Evolutionary conservation across 108 stramenopile species (phyloP).

Genomic region (Cyclotella atomus): DNA sequence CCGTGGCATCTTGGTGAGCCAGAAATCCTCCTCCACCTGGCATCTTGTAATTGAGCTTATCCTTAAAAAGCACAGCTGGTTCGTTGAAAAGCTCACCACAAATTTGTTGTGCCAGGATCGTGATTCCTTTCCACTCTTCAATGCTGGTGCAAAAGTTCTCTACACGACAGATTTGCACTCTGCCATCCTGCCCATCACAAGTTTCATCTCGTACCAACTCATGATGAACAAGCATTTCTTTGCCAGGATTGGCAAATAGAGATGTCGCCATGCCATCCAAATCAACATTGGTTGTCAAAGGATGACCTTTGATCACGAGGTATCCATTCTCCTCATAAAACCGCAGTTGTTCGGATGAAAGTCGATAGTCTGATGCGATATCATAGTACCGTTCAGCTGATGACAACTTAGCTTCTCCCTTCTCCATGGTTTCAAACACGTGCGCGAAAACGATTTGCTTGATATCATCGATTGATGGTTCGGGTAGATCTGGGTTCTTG

Average conservation of each 20-base stretch:
- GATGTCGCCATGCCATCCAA: conserved; percentile 3
- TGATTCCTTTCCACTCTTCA: neutral
- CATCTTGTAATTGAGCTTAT: conserved; percentile 11
- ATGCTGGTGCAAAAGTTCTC: conserved; percentile 2
- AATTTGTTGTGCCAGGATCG: neutral
- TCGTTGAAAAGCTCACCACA: conserved; percentile 8
- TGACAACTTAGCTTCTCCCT: neutral
- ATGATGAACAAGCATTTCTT: conserved; percentile 10
- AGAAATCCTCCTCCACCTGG: conserved; percentile 7
- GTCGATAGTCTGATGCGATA: neutral
- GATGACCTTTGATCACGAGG: conserved; percentile 4
- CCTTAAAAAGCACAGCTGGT: neutral
- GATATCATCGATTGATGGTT: conserved; percentile 6
- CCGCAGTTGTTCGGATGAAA: conserved; percentile 1
- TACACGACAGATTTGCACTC: conserved; percentile 9
- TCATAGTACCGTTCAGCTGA: neutral
- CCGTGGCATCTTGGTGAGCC: conserved; percentile 9
- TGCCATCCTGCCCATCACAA: neutral
- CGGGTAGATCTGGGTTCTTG: conserved; percentile 2
- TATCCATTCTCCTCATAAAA: conserved; percentile 4
- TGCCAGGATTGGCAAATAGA: conserved; percentile 2
- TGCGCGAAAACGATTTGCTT: neutral
- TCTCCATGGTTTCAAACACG: conserved; percentile 1
- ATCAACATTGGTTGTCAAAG: neutral
- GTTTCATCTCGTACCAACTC: neutral